Conservation (phyloP, 2,329 filamentous ascomycete genomes). For the Beauveria pseudobassiana region DNA sequence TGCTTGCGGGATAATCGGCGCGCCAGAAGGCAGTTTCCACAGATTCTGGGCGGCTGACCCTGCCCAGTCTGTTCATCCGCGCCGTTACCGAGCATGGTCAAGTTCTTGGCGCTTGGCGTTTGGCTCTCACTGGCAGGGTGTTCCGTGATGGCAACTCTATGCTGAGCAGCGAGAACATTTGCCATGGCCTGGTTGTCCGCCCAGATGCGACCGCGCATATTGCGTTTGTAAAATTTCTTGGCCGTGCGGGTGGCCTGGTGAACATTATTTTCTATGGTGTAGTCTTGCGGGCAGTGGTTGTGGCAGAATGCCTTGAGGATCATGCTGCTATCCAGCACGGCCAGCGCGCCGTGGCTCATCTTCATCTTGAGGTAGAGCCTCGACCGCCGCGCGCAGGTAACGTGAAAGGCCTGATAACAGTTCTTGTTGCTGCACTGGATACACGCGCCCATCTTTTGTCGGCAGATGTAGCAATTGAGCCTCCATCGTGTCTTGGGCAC, state of each 20-base stretch:
- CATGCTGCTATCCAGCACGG: conserved; percentile 70
- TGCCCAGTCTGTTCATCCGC: conserved; percentile 65
- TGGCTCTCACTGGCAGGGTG: conserved; percentile 76
- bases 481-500: conserved; percentile 94
- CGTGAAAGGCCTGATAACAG: conserved; percentile 95
- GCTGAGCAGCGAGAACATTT: conserved; percentile 68
- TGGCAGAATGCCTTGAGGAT: conserved; percentile 93
- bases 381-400: conserved; percentile 86
- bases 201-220: conserved; percentile 86
- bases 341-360: conserved; percentile 70
- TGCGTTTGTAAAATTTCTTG: conserved; percentile 80
- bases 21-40: conserved; percentile 94
- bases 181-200: conserved; percentile 83
- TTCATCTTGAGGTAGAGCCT: conserved; percentile 95
- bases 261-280: conserved; percentile 78
- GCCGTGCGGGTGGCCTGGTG: conserved; percentile 73
- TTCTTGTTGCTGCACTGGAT: conserved; percentile 98
- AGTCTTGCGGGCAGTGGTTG: conserved; percentile 85
- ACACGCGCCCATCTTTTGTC: conserved; percentile 95
- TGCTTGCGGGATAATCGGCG: conserved; percentile 84
- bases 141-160: conserved; percentile 54
- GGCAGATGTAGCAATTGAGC: conserved; percentile 90
- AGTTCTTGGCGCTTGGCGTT: conserved; percentile 74
- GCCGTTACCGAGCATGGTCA: conserved; percentile 58
- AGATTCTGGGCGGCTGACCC: conserved; percentile 27